Evolutionary conservation across 2,329 filamentous ascomycete species (phyloP), one percentile per base, ranked within the genome.

Genomic region (Botryotinia narcissicola): DNA sequence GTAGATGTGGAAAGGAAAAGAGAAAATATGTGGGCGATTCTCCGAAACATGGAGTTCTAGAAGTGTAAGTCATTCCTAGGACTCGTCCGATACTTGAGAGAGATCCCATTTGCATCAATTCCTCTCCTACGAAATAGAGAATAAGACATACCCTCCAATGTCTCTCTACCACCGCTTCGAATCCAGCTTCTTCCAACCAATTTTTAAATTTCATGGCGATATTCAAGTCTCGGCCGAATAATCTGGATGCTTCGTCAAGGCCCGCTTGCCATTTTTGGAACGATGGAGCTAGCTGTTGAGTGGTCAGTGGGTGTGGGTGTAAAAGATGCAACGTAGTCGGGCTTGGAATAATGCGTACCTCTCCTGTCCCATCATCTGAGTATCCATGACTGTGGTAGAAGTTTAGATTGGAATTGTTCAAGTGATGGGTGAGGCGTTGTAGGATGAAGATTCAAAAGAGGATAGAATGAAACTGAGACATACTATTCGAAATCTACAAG

Each of bases 121-220:
- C 4, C 61, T 20, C 2, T 42, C 18, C 16, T 18, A 9, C n/a
- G 9, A 57, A 25, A 3, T 42, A 25, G 18, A 25, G 16, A 42
- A 3, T 16, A 10, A 9, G 12, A 63, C 69, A 0, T 51, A 71
- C 69, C 16, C 44, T 71, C 44, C 67, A 73, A 61, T 35, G 54
- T 59, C 70, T 66, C 59, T 77, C 75, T 5, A 32, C 70, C 1
- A 79, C 74, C 8, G 74, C 72, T 57, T 74, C 70, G 81, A 85
- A 86, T 0, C 84, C 84, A 2, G 80, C 79, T 3, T 81, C 80
- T 10, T 74, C 68, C 12, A 81, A 75, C 80, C 81, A 83, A 6
- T 69, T 46, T 62, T 75, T 77, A 3, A 77, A 66, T 40, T 73
- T 62, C 14, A 54, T 59, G 0, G 75, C 78, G 10, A 78, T 73